Percentiles rank a stretch among this genome's conserved stretches.
phyloP scores from a whole-genome alignment of 129 eudicot genomes.

The Flaveria linearis region DNA sequence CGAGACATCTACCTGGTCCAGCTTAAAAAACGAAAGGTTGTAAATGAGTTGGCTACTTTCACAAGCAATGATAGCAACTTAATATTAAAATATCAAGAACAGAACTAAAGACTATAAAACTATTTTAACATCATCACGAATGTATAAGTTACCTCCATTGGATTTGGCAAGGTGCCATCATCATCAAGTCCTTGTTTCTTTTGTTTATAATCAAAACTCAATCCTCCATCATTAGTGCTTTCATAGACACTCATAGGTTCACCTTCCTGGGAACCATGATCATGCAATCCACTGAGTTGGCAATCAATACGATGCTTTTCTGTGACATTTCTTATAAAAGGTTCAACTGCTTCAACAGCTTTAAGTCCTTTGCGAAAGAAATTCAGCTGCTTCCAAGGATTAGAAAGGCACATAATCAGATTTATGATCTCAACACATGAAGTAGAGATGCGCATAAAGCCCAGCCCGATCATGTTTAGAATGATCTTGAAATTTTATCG shows the following conservation, averaged over 20 bases:
- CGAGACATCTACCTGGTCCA: conserved; percentile 45
- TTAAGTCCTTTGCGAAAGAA: conserved; percentile 81
- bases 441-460: conserved; percentile 15
- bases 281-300: conserved; percentile 55
- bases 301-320: conserved; percentile 81
- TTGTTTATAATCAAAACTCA: conserved; percentile 70
- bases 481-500: not conserved
- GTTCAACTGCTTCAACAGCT: conserved; percentile 84
- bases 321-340: conserved; percentile 56
- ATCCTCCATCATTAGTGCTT: conserved; percentile 61
- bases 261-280: conserved; percentile 49
- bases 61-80: not conserved
- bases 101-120: conserved; percentile 3
- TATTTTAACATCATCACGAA: conserved; percentile 10
- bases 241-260: conserved; percentile 52
- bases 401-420: conserved; percentile 22
- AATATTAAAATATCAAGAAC: conserved; percentile 18
- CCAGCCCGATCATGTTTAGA: not conserved
- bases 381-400: conserved; percentile 59
- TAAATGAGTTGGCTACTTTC: conserved; percentile 5
- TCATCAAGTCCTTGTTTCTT: conserved; percentile 59
- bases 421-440: not conserved
- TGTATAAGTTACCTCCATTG: conserved; percentile 64
- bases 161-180: conserved; percentile 52
- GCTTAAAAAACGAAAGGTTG: conserved; percentile 23